Conservation (phyloP, 805 yeast species). For the Suhomyces canberraensis region DNA sequence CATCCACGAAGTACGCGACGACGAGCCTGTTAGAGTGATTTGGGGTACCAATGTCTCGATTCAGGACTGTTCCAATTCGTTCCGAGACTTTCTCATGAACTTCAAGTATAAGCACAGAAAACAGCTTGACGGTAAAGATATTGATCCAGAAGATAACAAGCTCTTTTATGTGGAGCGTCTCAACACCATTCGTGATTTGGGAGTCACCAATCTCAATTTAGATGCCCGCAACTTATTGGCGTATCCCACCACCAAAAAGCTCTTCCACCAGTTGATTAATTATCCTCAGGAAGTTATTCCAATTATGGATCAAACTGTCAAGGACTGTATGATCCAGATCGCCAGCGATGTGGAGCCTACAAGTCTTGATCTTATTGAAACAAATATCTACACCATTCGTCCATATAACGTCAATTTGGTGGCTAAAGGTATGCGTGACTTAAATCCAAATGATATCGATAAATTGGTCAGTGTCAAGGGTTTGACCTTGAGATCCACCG, state of each 20-base stretch:
- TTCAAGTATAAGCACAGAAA: constrained; percentile 77
- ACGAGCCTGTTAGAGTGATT: constrained; percentile 84
- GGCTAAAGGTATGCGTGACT: constrained; percentile 23
- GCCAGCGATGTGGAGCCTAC: constrained; percentile 46
- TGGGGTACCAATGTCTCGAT: constrained; percentile 99
- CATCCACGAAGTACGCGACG: constrained; percentile 29
- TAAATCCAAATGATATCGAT: constrained; percentile 47
- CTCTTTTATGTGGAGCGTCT: constrained; percentile 71
- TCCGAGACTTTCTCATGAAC: constrained; percentile 78
- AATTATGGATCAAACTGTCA: constrained; percentile 93
- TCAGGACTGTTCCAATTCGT: constrained; percentile 76
- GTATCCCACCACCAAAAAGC: constrained; percentile 68
- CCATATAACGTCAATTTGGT: constrained; percentile 76
- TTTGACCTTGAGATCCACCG: constrained; percentile 79
- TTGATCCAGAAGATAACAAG: constrained; percentile 60
- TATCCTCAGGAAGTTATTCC: constrained; percentile 98
- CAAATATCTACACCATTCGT: constrained; percentile 79
- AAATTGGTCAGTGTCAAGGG: constrained; percentile 90
- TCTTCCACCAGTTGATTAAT: constrained; percentile 81
- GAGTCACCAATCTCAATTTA: constrained; percentile 77
- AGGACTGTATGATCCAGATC: constrained; percentile 80
- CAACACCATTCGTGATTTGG: constrained; percentile 70
- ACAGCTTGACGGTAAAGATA: constrained; percentile 35
- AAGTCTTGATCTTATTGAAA: constrained; percentile 66
- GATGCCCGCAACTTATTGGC: constrained; percentile 80